Percentiles rank a stretch among this genome's conserved stretches.
Evolutionary conservation across 768 basidiomycete species (phyloP).

Genomic region (Amanita pallidorosea): DNA sequence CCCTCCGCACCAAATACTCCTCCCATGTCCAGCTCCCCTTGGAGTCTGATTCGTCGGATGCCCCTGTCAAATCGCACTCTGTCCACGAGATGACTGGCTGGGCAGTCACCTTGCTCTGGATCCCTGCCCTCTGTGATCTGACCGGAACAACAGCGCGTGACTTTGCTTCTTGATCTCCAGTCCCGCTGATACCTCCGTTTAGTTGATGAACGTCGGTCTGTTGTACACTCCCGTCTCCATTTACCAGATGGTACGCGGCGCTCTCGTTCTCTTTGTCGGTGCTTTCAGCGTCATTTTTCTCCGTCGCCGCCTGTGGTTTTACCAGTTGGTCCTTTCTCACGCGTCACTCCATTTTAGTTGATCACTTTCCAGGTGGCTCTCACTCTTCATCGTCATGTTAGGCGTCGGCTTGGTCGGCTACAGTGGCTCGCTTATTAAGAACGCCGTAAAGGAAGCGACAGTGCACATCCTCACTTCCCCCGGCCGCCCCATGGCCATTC

Average conservation of each 20-base stretch:
- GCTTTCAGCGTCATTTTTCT: slow-evolving; percentile 88
- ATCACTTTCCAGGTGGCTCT: slow-evolving; percentile 59
- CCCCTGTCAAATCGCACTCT: slow-evolving; percentile 22
- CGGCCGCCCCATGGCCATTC: slow-evolving; percentile 21
- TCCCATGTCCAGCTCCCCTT: slow-evolving; percentile 44
- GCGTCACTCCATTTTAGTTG: not conserved
- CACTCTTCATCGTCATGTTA: slow-evolving; percentile 78
- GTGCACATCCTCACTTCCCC: slow-evolving; percentile 16
- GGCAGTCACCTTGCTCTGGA: slow-evolving; percentile 71
- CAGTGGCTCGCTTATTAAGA: slow-evolving; percentile 81
- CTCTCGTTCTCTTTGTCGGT: slow-evolving; percentile 90
- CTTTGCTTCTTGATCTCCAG: slow-evolving; percentile 8
- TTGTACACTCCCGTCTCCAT: slow-evolving; percentile 95
- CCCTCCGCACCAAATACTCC: slow-evolving; percentile 38
- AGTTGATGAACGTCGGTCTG: slow-evolving; percentile 92
- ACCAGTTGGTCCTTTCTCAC: slow-evolving; percentile 46
- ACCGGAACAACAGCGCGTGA: slow-evolving; percentile 77
- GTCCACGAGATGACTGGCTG: slow-evolving; percentile 49
- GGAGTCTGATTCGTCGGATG: slow-evolving; percentile 26
- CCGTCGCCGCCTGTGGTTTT: slow-evolving; percentile 71
- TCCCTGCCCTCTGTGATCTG: slow-evolving; percentile 84
- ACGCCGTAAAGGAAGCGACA: slow-evolving; percentile 37
- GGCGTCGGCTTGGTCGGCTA: slow-evolving; percentile 82
- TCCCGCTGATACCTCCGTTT: slow-evolving; percentile 16
- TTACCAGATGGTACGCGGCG: slow-evolving; percentile 94